Evolutionary conservation across 352 stramenopile genomes (phyloP).

Genomic region (Phytophthora syringae): DNA sequence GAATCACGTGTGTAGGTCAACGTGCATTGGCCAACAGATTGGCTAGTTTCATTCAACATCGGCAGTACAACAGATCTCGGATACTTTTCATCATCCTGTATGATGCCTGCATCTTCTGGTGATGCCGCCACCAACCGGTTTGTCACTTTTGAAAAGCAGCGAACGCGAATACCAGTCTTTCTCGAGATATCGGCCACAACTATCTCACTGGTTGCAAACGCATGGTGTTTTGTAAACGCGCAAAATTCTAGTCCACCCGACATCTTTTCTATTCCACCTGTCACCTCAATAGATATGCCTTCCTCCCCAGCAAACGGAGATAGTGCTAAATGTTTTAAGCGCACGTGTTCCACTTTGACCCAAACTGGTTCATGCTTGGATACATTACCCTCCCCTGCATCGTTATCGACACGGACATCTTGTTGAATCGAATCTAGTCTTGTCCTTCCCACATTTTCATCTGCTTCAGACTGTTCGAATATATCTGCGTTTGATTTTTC

Average conservation of each 20-base stretch:
- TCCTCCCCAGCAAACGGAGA: conserved; percentile 41
- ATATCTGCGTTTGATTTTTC: neutral
- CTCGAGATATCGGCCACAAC: neutral
- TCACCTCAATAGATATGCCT: conserved; percentile 45
- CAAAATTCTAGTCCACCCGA: conserved; percentile 38
- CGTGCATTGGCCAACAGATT: conserved; percentile 23
- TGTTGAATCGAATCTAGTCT: neutral
- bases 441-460: neutral
- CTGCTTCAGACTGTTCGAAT: neutral
- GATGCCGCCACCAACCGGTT: conserved; percentile 24
- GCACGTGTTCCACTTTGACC: conserved; percentile 45
- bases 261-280: conserved; percentile 24
- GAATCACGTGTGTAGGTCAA: conserved; percentile 13
- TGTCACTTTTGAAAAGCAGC: conserved; percentile 32
- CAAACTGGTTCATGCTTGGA: conserved; percentile 1
- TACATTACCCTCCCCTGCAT: neutral
- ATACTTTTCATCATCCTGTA: conserved; percentile 14
- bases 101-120: neutral
- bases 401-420: neutral
- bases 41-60: conserved; percentile 23
- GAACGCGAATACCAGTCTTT: conserved; percentile 21
- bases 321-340: conserved; percentile 34
- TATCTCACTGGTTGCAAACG: conserved; percentile 35
- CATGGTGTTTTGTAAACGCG: conserved; percentile 45
- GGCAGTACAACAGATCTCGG: conserved; percentile 22